These are phyloP conservation scores for Pestalotiopsis sp. DNA, from an alignment of 2,329 filamentous ascomycete species.

Conservation along the genomic window DNA sequence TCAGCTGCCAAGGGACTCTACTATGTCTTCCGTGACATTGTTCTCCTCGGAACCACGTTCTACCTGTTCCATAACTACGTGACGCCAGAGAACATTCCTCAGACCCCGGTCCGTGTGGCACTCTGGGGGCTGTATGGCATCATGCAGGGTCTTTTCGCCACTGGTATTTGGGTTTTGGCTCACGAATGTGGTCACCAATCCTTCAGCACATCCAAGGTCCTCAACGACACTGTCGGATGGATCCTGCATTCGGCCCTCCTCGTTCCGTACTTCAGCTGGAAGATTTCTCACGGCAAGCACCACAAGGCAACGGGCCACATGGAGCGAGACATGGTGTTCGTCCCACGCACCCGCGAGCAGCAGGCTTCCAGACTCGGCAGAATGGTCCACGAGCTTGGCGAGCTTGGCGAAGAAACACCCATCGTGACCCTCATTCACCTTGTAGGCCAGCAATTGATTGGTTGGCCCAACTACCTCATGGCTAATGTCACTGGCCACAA, in stretches of 20 bases:
- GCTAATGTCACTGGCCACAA: constrained; percentile 97
- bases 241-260: constrained; percentile 84
- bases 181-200: constrained; percentile 98
- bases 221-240: constrained; percentile 95
- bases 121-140: constrained; percentile 72
- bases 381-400: constrained; percentile 78
- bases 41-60: constrained; percentile 75
- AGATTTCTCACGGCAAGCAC: constrained; percentile 98
- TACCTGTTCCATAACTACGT: constrained; percentile 87
- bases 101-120: constrained; percentile 63
- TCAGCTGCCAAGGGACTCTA: constrained; percentile 73
- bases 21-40: constrained; percentile 85
- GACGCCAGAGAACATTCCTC: constrained; percentile 82
- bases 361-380: constrained; percentile 77
- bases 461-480: constrained; percentile 91
- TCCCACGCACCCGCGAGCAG: constrained; percentile 87
- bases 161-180: constrained; percentile 92
- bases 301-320: constrained; percentile 98
- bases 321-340: constrained; percentile 98
- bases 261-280: constrained; percentile 99
- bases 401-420: constrained; percentile 94
- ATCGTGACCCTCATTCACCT: constrained; percentile 76
- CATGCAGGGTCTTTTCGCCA: constrained; percentile 89
- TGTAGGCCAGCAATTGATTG: constrained; percentile 82
- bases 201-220: constrained; percentile 86